phyloP scores from a whole-genome alignment of 305 asterid genomes.

The Fraxinus angustifolia region DNA sequence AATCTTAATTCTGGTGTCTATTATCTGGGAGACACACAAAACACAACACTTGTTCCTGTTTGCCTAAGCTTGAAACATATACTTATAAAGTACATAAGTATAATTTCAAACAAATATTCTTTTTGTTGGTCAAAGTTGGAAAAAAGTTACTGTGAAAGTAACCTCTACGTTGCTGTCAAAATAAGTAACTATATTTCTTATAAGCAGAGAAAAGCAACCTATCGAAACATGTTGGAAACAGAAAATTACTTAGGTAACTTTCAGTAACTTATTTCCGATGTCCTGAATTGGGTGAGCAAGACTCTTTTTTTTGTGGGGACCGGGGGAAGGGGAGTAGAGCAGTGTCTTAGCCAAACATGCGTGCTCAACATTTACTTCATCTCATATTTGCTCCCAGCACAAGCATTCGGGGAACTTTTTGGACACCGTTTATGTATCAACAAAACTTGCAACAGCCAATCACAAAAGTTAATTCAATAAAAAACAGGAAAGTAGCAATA shows the following conservation, averaged over 20 bases:
- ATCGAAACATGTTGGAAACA: not conserved
- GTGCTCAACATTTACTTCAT: not conserved
- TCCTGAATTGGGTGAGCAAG: not conserved
- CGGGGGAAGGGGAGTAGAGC: not conserved
- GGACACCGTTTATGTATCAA: not conserved
- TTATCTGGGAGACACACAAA: not conserved
- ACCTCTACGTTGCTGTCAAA: not conserved
- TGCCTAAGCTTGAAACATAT: not conserved
- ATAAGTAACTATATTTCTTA: not conserved
- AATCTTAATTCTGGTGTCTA: not conserved
- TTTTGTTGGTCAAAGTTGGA: not conserved
- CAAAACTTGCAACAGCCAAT: not conserved
- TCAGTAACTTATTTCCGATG: not conserved
- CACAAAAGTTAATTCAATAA: slow-evolving; percentile 11
- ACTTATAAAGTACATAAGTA: not conserved
- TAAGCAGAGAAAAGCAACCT: too few relatives aligned
- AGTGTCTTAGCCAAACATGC: not conserved
- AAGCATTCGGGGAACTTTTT: not conserved
- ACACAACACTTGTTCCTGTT: not conserved
- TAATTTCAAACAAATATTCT: too few relatives aligned
- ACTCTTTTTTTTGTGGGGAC: not conserved
- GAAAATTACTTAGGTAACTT: not conserved
- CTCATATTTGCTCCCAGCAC: not conserved
- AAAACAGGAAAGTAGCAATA: slow-evolving; percentile 24
- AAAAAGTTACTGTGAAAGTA: not conserved